Conservation (phyloP, 306 rosid genomes). For the Medicago ruthenica region DNA sequence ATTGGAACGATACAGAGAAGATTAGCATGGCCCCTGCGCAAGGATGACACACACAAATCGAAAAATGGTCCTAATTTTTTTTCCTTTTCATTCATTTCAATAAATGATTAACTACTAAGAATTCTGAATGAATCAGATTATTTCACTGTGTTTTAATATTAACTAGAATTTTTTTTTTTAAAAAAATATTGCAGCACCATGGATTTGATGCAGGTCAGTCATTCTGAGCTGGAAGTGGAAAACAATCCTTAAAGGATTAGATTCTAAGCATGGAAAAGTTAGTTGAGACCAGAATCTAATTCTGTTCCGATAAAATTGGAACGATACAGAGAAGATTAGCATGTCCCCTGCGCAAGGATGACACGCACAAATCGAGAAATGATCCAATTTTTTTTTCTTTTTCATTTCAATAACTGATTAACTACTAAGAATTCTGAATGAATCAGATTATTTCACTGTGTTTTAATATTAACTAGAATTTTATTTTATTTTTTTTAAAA, state of each 20-base stretch:
- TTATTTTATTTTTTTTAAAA: constrained; percentile 4
- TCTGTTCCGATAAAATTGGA: not conserved
- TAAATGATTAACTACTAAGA: constrained; percentile 8
- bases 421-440: constrained; percentile 22
- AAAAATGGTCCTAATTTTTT: too few species aligned
- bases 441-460: constrained; percentile 11
- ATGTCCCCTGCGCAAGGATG: too few species aligned
- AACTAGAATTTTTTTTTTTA: not conserved
- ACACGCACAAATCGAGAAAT: too few species aligned
- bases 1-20: too few species aligned
- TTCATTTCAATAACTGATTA: not conserved
- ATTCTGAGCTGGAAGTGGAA: constrained; percentile 57
- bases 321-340: too few species aligned
- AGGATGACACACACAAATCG: too few species aligned
- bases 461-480: not conserved
- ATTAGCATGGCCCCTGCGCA: too few species aligned
- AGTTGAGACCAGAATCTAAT: constrained; percentile 9
- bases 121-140: constrained; percentile 25
- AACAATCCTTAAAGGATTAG: constrained; percentile 63
- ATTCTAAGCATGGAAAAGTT: not conserved
- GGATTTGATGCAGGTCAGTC: constrained; percentile 81
- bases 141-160: not conserved
- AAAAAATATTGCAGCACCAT: constrained; percentile 65
- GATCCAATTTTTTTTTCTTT: not conserved
- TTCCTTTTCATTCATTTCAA: not conserved